Percentiles rank a stretch among this genome's conserved stretches.
These are phyloP conservation scores for Trametes cinnabarina DNA, from an alignment of 768 basidiomycete species.

Conservation along the genomic window DNA sequence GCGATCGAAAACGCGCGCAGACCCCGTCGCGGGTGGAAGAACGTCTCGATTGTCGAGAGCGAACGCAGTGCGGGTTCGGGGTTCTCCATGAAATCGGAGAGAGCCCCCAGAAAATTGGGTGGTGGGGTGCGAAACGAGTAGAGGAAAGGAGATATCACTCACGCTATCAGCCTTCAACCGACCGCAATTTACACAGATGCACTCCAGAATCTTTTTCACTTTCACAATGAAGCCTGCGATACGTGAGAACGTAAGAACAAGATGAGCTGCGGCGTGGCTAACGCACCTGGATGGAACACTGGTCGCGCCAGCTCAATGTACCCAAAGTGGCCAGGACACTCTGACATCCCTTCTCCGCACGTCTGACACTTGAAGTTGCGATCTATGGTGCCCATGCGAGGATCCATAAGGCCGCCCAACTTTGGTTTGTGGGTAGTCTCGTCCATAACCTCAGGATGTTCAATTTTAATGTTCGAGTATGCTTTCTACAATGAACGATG, in stretches of 20 bases:
- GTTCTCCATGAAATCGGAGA: constrained; percentile 90
- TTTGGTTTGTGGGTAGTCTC: constrained; percentile 89
- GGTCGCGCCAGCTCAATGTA: constrained; percentile 96
- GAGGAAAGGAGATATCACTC: constrained; percentile 77
- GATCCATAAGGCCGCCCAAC: constrained; percentile 94
- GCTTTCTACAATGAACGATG: constrained; percentile 71
- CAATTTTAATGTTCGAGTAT: constrained; percentile 96
- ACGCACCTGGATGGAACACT: constrained; percentile 94
- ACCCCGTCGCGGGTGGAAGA: constrained; percentile 75
- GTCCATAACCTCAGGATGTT: constrained; percentile 98
- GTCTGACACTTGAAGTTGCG: constrained; percentile 99
- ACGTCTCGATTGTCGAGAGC: constrained; percentile 79
- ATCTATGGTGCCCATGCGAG: constrained; percentile 96
- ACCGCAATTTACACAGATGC: constrained; percentile 98
- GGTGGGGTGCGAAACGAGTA: constrained; percentile 90
- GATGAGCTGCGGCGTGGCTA: not conserved
- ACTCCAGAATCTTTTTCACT: constrained; percentile 99
- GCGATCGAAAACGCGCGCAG: constrained; percentile 89
- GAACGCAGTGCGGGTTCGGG: constrained; percentile 86
- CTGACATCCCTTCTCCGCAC: constrained; percentile 99
- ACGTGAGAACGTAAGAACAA: not conserved
- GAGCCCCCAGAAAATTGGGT: constrained; percentile 99
- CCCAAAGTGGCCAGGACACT: constrained; percentile 99
- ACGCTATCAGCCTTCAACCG: constrained; percentile 96
- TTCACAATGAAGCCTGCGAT: constrained; percentile 84